Evolutionary conservation across 2,329 filamentous ascomycete genomes (phyloP).

Genomic region (Fusarium mangiferae): DNA sequence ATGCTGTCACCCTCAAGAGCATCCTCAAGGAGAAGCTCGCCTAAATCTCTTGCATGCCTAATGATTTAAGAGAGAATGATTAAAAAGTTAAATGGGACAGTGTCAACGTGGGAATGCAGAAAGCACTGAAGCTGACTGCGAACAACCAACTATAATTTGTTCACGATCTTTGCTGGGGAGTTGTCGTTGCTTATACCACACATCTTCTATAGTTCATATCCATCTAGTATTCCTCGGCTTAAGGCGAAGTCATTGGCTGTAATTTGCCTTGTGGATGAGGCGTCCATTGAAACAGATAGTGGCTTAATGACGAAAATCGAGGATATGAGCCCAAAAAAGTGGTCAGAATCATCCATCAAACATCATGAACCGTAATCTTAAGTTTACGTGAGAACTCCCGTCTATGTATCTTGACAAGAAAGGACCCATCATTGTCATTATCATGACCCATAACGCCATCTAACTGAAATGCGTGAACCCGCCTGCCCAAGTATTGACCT

Average conservation of each 20-base stretch:
- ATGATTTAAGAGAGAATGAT: slow-evolving; percentile 21
- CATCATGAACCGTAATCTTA: background rate
- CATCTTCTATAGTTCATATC: slow-evolving; percentile 16
- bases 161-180: slow-evolving; percentile 15
- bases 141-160: slow-evolving; percentile 12
- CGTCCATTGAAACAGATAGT: slow-evolving; percentile 17
- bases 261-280: background rate
- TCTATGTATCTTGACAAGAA: slow-evolving; percentile 11
- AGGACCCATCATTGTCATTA: background rate
- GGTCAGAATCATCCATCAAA: background rate
- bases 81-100: slow-evolving; percentile 31
- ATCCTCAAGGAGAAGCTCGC: slow-evolving; percentile 89
- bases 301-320: slow-evolving; percentile 26
- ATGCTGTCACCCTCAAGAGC: slow-evolving; percentile 92
- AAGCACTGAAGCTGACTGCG: slow-evolving; percentile 8
- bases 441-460: slow-evolving; percentile 28
- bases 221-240: background rate
- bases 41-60: slow-evolving; percentile 45
- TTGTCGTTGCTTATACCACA: slow-evolving; percentile 36
- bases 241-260: slow-evolving; percentile 6
- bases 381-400: background rate
- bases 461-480: slow-evolving; percentile 3
- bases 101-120: background rate
- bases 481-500: background rate
- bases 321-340: slow-evolving; percentile 12